Conservation (phyloP, 768 basidiomycete species). For the Crassisporium funariophilum region DNA sequence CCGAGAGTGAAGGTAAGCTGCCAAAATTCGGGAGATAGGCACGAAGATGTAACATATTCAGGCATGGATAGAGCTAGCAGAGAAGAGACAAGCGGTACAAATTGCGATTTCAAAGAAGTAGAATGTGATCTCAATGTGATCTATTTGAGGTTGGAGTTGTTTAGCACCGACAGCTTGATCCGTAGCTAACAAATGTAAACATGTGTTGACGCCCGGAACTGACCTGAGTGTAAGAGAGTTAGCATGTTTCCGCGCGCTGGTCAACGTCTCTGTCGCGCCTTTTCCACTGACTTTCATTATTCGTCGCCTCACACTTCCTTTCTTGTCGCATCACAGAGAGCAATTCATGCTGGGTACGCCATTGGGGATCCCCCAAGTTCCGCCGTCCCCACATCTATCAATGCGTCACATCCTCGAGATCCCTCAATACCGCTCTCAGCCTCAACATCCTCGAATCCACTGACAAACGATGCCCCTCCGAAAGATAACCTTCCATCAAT, state of each 20-base stretch:
- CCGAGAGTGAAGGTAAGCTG: no score
- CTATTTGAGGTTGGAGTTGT: no score
- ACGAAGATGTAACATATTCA: no score
- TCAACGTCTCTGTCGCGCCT: conserved; percentile 18
- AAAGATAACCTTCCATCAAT: conserved; percentile 10
- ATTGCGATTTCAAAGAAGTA: no score
- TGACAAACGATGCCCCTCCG: conserved; percentile 5
- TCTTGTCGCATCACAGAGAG: conserved; percentile 6
- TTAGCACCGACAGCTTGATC: no score
- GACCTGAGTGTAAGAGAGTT: not conserved
- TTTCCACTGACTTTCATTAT: conserved; percentile 7
- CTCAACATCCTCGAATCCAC: conserved; percentile 7
- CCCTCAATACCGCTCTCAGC: conserved; percentile 12
- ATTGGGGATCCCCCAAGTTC: conserved; percentile 19
- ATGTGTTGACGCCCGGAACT: conserved; percentile 2
- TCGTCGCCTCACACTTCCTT: conserved; percentile 4
- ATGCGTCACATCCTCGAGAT: conserved; percentile 25
- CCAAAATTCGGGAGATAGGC: conserved; percentile 44
- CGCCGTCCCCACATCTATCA: conserved; percentile 6
- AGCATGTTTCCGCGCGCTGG: conserved; percentile 23
- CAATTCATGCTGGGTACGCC: conserved; percentile 10
- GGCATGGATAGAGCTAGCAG: no score
- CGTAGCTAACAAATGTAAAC: no score
- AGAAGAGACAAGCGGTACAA: no score
- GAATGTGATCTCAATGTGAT: no score